phyloP scores from a whole-genome alignment of 768 basidiomycete genomes.

The Boletus barrowsii region DNA sequence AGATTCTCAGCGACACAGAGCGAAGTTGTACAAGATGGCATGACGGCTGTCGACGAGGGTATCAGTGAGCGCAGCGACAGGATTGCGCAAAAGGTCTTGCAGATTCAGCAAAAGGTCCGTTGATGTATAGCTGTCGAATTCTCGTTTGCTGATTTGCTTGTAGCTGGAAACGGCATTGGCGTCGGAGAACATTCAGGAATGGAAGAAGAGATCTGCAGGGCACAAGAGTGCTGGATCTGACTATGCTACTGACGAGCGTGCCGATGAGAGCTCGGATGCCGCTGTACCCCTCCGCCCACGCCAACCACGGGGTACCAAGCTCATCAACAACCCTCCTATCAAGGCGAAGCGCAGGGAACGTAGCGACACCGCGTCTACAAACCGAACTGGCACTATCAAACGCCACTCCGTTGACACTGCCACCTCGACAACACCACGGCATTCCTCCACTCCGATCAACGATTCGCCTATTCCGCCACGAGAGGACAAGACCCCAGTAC shows the following conservation, averaged over 20 bases:
- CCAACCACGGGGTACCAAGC: slow-evolving; percentile 35
- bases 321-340: slow-evolving; percentile 30
- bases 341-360: slow-evolving; percentile 45
- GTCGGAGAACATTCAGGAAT: slow-evolving; percentile 45
- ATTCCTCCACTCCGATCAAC: slow-evolving; percentile 21
- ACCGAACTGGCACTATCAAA: slow-evolving; percentile 40
- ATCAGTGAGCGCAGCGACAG: slow-evolving; percentile 83
- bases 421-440: slow-evolving; percentile 28
- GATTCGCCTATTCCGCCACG: slow-evolving; percentile 29
- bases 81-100: slow-evolving; percentile 82
- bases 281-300: slow-evolving; percentile 40
- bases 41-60: slow-evolving; percentile 83
- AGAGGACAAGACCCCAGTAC: slow-evolving; percentile 37
- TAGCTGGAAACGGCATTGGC: slow-evolving; percentile 77
- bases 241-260: slow-evolving; percentile 46
- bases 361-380: slow-evolving; percentile 65
- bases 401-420: slow-evolving; percentile 24
- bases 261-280: slow-evolving; percentile 53
- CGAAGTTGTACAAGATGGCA: slow-evolving; percentile 68
- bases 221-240: slow-evolving; percentile 24
- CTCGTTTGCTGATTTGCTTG: slow-evolving; percentile 5
- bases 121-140: not conserved
- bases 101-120: slow-evolving; percentile 87
- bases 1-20: slow-evolving; percentile 72
- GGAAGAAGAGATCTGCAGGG: slow-evolving; percentile 30